Evolutionary conservation across 192 early-diverging fungal species (phyloP), one percentile per base, ranked within the genome.

Genomic region (Mortierella claussenii): DNA sequence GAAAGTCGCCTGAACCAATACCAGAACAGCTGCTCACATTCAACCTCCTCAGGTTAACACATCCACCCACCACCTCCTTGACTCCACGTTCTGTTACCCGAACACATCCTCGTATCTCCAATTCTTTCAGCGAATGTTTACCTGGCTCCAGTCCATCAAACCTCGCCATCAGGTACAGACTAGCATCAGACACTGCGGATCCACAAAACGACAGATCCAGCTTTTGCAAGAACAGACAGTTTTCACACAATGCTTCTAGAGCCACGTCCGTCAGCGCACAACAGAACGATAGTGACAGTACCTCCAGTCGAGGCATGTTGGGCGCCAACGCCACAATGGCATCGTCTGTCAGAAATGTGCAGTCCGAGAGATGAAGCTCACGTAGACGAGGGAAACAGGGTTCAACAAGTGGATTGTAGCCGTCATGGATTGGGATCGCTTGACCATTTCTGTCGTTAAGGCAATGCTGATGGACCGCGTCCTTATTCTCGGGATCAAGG

Each of bases 141-240:
- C 82, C 68, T 24, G 68, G 68, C 31, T 60, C 63, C n/a, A 59
- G 36, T 3, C 62, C 62, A 54, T 71, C 69, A n/a, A 62, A 57
- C 26, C 73, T 48, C 6, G 84, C 80, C 10, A 93, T 42, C 2
- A 50, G 55, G 18, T 71, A 59, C 17, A 91, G 59, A 23, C 68
- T 81, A 2, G 81, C 62, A 78, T 94, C 92, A 3, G 90, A 92
- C 2, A 93, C 87, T 4, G 91, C 91, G 9, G 79, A 79, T 4
- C 92, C 92, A 68, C 92, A 94, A 55, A 88, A 94, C 9, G 83
- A 85, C 1, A 87, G 48, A 61, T 94, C 93, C 52, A 93, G 63
- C 24, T 84, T 69, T 12, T 80, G 66, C 2, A 93, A 61, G 8
- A 74, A 36, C 12, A 53, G 45, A 40, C 89, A 86, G 3, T 65